A percentile compares a stretch with the other conserved stretches of the same genome.
These are phyloP conservation scores for Takashimella koratensis DNA, from an alignment of 1,284 basidiomycete genomes.

Conservation along the genomic window DNA sequence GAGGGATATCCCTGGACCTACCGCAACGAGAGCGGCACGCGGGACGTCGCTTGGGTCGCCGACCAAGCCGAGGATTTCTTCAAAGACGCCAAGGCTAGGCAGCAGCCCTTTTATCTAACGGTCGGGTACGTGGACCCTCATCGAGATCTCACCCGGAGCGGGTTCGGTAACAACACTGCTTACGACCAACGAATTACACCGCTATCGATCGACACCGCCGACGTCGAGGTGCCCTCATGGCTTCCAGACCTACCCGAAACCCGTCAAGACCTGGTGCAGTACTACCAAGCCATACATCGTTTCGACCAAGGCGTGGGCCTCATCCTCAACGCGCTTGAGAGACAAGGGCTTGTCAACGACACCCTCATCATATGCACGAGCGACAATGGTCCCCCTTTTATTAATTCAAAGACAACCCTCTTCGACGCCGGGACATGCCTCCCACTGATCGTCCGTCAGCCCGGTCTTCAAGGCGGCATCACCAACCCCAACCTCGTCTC, in stretches of 20 bases:
- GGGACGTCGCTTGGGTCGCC: conserved; percentile 20
- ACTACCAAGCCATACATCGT: conserved; percentile 22
- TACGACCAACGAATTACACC: conserved; percentile 7
- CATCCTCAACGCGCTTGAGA: conserved; percentile 12
- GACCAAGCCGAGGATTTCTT: conserved; percentile 21
- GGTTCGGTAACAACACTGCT: conserved; percentile 15
- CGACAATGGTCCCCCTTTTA: conserved; percentile 27
- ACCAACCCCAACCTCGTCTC: conserved; percentile 22
- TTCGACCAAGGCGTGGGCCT: conserved; percentile 24
- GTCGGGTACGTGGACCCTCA: conserved; percentile 25
- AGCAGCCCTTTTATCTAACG: conserved; percentile 16
- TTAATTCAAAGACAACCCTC: conserved; percentile 28
- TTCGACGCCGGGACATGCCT: conserved; percentile 24
- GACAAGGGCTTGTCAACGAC: conserved; percentile 4
- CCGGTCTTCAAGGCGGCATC: conserved; percentile 4
- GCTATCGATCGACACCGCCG: not conserved
- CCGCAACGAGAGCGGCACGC: conserved; percentile 10
- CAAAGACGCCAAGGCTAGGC: conserved; percentile 5
- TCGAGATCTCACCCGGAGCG: conserved; percentile 21
- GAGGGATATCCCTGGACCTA: conserved; percentile 18
- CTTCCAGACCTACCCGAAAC: conserved; percentile 16
- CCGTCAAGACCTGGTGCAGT: conserved; percentile 18
- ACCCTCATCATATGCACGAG: conserved; percentile 23
- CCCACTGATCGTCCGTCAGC: conserved; percentile 17
- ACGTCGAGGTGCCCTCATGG: conserved; percentile 17